These are phyloP conservation scores for Fonsecaea multimorphosa DNA, from an alignment of 2,329 filamentous ascomycete genomes.

Conservation along the genomic window DNA sequence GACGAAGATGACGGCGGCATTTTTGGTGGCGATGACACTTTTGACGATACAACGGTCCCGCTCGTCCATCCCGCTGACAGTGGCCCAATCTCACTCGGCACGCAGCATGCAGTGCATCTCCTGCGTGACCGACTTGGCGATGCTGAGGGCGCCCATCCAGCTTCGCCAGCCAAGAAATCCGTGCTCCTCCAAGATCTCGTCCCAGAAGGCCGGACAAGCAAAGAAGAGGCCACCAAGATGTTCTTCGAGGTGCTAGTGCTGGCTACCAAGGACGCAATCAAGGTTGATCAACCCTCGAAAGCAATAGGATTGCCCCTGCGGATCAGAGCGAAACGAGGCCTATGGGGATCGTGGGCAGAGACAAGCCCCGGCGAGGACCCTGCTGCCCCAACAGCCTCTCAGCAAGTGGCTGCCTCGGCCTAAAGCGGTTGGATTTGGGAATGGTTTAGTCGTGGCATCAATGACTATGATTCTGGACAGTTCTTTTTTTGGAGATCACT, in stretches of 20 bases:
- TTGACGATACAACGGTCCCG: conserved; percentile 79
- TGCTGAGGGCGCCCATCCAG: conserved; percentile 70
- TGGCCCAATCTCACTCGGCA: conserved; percentile 86
- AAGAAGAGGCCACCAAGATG: conserved; percentile 97
- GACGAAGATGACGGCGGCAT: conserved; percentile 56
- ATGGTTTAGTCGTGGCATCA: not conserved
- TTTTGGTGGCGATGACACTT: conserved; percentile 61
- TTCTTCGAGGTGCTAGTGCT: conserved; percentile 97
- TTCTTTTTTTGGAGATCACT: conserved; percentile 2
- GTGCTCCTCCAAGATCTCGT: conserved; percentile 92
- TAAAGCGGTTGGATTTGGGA: not conserved
- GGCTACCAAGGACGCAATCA: conserved; percentile 96
- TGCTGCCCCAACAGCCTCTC: conserved; percentile 27
- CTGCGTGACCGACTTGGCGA: conserved; percentile 84
- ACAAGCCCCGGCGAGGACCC: conserved; percentile 43
- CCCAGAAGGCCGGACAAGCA: conserved; percentile 78
- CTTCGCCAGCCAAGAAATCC: conserved; percentile 74
- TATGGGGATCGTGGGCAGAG: conserved; percentile 98
- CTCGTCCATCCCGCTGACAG: conserved; percentile 81
- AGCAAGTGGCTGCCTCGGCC: conserved; percentile 24
- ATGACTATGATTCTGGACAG: not conserved
- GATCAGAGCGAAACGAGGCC: conserved; percentile 88
- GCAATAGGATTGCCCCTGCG: conserved; percentile 78
- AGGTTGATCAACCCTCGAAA: conserved; percentile 82
- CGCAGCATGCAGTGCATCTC: conserved; percentile 93